These are phyloP conservation scores for Scedosporium dehoogii DNA, from an alignment of 2,329 filamentous ascomycete genomes.

Conservation along the genomic window DNA sequence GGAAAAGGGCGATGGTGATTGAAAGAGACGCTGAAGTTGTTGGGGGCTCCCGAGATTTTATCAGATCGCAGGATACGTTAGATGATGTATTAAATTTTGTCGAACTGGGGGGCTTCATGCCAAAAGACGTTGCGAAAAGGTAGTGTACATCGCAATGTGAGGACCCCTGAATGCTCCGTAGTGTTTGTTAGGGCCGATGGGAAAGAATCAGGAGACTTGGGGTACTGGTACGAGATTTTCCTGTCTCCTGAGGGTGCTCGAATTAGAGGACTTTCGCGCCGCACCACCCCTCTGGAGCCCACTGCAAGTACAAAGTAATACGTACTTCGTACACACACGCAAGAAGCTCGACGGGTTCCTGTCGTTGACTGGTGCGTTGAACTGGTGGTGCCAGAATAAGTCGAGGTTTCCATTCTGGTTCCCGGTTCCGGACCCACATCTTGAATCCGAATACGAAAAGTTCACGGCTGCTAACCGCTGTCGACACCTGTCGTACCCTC, in stretches of 20 bases:
- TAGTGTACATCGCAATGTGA: background rate
- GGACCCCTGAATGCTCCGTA: background rate
- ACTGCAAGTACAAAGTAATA: background rate
- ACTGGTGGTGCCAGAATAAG: constrained; percentile 6
- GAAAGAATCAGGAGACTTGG: background rate
- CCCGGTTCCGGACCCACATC: constrained; percentile 5
- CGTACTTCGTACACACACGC: no score
- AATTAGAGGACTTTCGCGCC: background rate
- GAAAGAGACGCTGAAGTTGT: constrained; percentile 1
- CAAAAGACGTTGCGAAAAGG: background rate
- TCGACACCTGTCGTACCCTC: background rate
- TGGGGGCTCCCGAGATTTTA: background rate
- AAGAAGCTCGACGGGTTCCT: background rate
- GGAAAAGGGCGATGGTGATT: background rate
- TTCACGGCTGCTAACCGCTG: background rate
- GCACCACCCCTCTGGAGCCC: background rate
- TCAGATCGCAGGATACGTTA: background rate
- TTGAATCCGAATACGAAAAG: constrained; percentile 5
- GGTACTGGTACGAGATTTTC: background rate
- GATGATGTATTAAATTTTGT: background rate
- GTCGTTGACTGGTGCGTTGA: background rate
- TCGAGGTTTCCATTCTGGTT: background rate
- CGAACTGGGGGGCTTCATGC: background rate
- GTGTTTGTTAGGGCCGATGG: background rate
- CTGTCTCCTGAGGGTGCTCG: background rate